Evolutionary conservation across 1,284 basidiomycete species (phyloP), one percentile per base, ranked within the genome.

Genomic region (Puccinia horiana): DNA sequence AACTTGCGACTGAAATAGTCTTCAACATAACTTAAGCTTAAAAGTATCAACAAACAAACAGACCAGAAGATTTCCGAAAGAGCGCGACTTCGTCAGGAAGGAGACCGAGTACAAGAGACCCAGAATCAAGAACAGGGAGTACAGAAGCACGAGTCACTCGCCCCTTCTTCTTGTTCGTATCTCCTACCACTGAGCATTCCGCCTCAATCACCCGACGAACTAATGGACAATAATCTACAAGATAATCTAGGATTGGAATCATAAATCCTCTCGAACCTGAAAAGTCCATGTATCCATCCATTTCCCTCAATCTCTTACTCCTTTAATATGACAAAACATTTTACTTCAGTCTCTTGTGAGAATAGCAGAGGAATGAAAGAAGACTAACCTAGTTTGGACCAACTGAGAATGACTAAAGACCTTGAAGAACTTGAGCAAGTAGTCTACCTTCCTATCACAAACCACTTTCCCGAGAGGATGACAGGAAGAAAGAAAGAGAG

Each of bases 321-420:
- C 67, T 44, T 9, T 5, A 23, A n/a, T 11, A 44, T 16, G 29
- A 42, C 42, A 69, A 69, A 42, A n/a, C 16, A 47, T 6, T 63
- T n/a, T 9, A 32, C 16, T 52, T 52, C 49, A 52, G 49, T 3
- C 3, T 23, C n/a, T 23, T 6, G 49, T 52, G 5, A 18, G 3
- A 4, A 52, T 9, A 52, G 26, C 9, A 14, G 58, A 29, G 58
- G 29, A 9, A 26, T 11, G n/a, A 26, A 56, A n/a, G n/a, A 26
- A 29, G 56, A 58, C 56, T 29, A n/a, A 58, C 56, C 56, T 58
- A n/a, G 56, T 29, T 58, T 58, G 56, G 56, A 58, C n/a, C 20
- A 58, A 26, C 23, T 29, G 56, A 29, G 56, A 18, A 29, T 58
- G 56, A 26, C n/a, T 58, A 26, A 58, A 58, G 3, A n/a, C 9